phyloP scores from a whole-genome alignment of 768 basidiomycete species.

The Hypholoma fasciculare region DNA sequence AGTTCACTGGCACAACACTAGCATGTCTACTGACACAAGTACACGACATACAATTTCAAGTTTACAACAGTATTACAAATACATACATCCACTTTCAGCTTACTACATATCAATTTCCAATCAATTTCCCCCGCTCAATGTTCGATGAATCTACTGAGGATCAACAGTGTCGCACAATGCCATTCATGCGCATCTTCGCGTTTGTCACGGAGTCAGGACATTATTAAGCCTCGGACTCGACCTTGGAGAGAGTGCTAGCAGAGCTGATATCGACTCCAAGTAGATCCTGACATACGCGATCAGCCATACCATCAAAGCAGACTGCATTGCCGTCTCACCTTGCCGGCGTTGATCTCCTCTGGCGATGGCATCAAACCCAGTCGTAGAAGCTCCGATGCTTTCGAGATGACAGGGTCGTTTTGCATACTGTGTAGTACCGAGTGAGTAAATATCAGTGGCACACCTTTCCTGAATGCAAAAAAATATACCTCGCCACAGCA shows the following conservation, averaged over 20 bases:
- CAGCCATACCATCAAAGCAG: conserved; percentile 1
- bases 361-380: conserved; percentile 80
- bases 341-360: conserved; percentile 71
- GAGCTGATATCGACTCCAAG: conserved; percentile 43
- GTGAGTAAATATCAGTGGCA: not conserved
- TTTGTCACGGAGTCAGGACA: not conserved
- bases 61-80: not conserved
- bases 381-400: conserved; percentile 76
- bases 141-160: no score
- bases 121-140: not conserved
- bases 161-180: no score
- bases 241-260: conserved; percentile 22
- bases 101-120: no score
- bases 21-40: not conserved
- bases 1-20: no score
- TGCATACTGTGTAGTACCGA: conserved; percentile 56
- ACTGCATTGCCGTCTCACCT: conserved; percentile 41
- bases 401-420: conserved; percentile 77
- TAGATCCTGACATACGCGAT: conserved; percentile 31
- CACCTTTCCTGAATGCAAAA: not conserved
- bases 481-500: conserved; percentile 61
- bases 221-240: conserved; percentile 10
- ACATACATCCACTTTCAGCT: no score
- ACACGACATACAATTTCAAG: not conserved
- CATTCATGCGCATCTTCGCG: not conserved